These are phyloP conservation scores for Nakazawaea sp. DNA, from an alignment of 805 yeast species.

Conservation along the genomic window DNA sequence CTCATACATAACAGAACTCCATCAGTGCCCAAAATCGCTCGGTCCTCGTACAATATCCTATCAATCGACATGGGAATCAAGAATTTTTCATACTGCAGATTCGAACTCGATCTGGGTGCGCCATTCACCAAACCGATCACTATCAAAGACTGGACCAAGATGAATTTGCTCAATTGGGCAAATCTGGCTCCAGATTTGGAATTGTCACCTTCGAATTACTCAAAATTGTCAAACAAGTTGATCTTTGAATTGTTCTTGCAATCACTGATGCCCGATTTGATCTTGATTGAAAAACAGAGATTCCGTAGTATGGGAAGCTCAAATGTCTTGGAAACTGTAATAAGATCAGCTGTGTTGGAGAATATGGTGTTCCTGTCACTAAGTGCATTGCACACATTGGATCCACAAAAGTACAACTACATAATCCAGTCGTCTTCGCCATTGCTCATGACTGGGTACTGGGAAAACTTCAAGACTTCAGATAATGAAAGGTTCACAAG, in stretches of 20 bases:
- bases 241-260: slow-evolving; percentile 15
- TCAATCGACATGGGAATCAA: slow-evolving; percentile 27
- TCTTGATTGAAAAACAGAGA: slow-evolving; percentile 52
- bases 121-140: slow-evolving; percentile 11
- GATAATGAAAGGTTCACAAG: slow-evolving; percentile 1
- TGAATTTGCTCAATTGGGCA: slow-evolving; percentile 21
- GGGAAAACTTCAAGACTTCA: slow-evolving; percentile 16
- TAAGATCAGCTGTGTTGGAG: slow-evolving; percentile 49
- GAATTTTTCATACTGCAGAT: slow-evolving; percentile 24
- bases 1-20: slow-evolving; percentile 5
- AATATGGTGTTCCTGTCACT: slow-evolving; percentile 30
- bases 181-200: slow-evolving; percentile 12
- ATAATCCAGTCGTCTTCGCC: slow-evolving; percentile 19
- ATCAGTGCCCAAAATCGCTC: slow-evolving; percentile 5
- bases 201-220: slow-evolving; percentile 22
- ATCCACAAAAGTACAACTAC: slow-evolving; percentile 10
- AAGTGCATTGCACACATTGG: slow-evolving; percentile 11
- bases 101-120: slow-evolving; percentile 9
- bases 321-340: slow-evolving; percentile 40
- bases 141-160: slow-evolving; percentile 24
- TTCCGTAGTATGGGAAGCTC: slow-evolving; percentile 40
- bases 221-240: slow-evolving; percentile 16
- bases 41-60: slow-evolving; percentile 13
- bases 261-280: slow-evolving; percentile 27
- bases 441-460: slow-evolving; percentile 22